Base-by-base conservation (phyloP, 2,329 filamentous ascomycete genomes). In the Lecanicillium sp. region DNA sequence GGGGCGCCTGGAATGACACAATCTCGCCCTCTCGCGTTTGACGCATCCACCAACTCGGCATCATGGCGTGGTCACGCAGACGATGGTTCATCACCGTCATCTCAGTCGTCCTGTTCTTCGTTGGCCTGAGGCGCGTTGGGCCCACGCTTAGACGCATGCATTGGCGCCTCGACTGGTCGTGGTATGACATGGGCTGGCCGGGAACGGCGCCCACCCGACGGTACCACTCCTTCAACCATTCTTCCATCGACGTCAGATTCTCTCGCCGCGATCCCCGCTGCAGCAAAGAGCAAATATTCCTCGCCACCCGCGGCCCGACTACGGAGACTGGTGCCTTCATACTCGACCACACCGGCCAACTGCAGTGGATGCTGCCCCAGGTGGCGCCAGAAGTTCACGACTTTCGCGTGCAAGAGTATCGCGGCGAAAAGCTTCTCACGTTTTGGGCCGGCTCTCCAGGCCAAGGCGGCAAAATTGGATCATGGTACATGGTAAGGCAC, bases 391-490 rank as follows among this genome's bases (percentile, higher is more conserved):
- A 36, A 22, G 29, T 27, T 7, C 28, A 39, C 31, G 33, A 44
- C 36, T 36, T 40, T 25, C 43, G 52, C 5, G 49, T 53, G 12
- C 51, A 54, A 32, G 41, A 39, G 10, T 46, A 44, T 27, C 36
- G 37, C 6, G 44, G 45, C 12, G 35, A 45, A 19, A 31, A 35
- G 15, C 49, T 48, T 18, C 17, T 48, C 3, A 50, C 47, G 2
- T 52, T 46, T 40, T 52, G 45, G 44, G 68, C 68, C 8, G 49
- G 64, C 22, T 58, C 66, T 48, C 56, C 65, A n/a, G 58, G 62
- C 5, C 58, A 58, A 3, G 67, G 65, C 2, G 62, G 68, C 46
- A 66, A 68, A 4, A 55, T 59, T 18, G 68, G 66, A 8, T 49
- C 50, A 32, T 64, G 66, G 40, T 63, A 65, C 45, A 65, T 72